These are phyloP conservation scores for Avena eriantha DNA, from an alignment of 176 grass and related monocot genomes.

Conservation along the genomic window DNA sequence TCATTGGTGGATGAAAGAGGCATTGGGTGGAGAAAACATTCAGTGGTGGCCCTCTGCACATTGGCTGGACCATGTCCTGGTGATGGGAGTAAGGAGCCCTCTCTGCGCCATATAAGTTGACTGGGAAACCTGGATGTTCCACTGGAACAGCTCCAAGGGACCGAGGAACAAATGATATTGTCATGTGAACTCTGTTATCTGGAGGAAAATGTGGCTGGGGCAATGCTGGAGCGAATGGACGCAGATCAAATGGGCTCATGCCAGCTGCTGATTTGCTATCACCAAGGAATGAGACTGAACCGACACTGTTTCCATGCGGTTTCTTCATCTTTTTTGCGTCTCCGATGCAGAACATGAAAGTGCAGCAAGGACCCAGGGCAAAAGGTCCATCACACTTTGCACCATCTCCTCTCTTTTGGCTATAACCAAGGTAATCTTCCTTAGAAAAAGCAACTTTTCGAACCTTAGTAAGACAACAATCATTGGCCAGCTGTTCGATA, in stretches of 20 bases:
- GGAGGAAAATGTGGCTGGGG: neutral
- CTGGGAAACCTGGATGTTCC: neutral
- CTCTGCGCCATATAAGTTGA: neutral
- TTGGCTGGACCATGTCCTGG: neutral
- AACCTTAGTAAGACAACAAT: slow-evolving; percentile 42
- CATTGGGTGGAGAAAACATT: neutral
- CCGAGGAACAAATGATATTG: slow-evolving; percentile 1
- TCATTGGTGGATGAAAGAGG: slow-evolving; percentile 3
- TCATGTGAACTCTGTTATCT: neutral
- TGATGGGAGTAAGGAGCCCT: slow-evolving; percentile 7
- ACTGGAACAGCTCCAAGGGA: neutral
- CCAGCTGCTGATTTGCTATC: neutral
- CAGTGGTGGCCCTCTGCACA: neutral
- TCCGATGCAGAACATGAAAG: slow-evolving; percentile 52
- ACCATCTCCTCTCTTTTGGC: slow-evolving; percentile 67
- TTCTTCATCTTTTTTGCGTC: slow-evolving; percentile 38
- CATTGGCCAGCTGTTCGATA: slow-evolving; percentile 44
- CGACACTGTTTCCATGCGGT: neutral
- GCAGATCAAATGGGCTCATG: neutral
- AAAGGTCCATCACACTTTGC: slow-evolving; percentile 51
- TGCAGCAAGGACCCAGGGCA: slow-evolving; percentile 44
- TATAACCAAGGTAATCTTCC: slow-evolving; percentile 64
- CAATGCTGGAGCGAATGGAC: slow-evolving; percentile 10
- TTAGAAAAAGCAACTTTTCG: slow-evolving; percentile 36
- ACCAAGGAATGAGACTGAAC: slow-evolving; percentile 18